Base-by-base conservation (phyloP, 1,284 basidiomycete species). In the Apiotrichum gracile region DNA sequence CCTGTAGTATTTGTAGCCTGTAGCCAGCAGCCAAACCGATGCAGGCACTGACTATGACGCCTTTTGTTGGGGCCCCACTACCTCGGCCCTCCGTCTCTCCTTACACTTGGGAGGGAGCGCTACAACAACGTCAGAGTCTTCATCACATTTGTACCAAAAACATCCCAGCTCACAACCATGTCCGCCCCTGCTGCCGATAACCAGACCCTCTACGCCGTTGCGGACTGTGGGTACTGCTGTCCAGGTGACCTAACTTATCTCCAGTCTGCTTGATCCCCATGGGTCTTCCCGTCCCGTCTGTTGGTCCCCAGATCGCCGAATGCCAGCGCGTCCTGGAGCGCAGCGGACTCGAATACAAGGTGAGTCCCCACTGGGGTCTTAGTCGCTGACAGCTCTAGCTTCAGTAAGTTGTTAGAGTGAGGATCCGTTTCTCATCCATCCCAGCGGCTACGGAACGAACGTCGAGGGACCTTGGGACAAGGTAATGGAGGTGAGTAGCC, bases 371-470 rank as follows among this genome's bases (percentile, higher is more conserved):
- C 8, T 27, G 16, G 3, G 16, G 12, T 21, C n/a, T 22, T 8
- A 29, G 35, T 34, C 19, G 38, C 31, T 40, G n/a, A 41, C 27
- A 19, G 10, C 17, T 45, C n/a, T 47, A 66, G 64, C 46, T 64
- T 25, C 63, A 68, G 66, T 90, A 85, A 83, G 69, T 88, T 81
- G 85, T 7, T 2, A 4, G 5, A 10, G 5, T 19, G 19, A 19
- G 5, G n/a, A 7, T n/a, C 13, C 17, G 16, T 29, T 12, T 21
- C 26, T 10, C 31, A 24, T 43, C 26, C 35, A 13, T 87, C 85
- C 4, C 61, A 91, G 89, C 65, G 89, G 89, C 3, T 91, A 91
- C 65, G 91, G 91, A 6, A 94, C 91, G 4, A 93, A 93, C 68
- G 63, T 93, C 45, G 90, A 89, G 56, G 90, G 91, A 3, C 85